Conservation (phyloP, 257 asterid genomes). For the Forsythia suspensa region DNA sequence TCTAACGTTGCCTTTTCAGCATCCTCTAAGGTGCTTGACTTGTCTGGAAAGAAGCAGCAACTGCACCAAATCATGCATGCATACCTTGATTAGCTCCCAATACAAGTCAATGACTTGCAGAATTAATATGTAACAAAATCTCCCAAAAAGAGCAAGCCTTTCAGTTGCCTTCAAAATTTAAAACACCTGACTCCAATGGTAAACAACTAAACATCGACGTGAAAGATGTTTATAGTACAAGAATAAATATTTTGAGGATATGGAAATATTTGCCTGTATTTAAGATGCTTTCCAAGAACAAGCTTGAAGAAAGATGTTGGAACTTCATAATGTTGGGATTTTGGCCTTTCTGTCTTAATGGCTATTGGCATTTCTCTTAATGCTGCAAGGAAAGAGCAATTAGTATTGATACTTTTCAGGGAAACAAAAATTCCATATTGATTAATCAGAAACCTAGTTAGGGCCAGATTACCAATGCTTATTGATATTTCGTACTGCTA, state of each 20-base stretch:
- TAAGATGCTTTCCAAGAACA: slow-evolving; percentile 83
- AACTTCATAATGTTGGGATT: slow-evolving; percentile 83
- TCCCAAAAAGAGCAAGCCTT: background rate
- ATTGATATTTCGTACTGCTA: background rate
- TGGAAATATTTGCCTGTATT: slow-evolving; percentile 60
- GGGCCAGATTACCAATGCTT: background rate
- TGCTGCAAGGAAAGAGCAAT: slow-evolving; percentile 48
- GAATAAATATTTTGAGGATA: background rate
- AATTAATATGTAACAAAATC: background rate
- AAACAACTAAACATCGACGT: background rate
- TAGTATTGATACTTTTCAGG: background rate
- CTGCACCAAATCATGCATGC: slow-evolving; percentile 40
- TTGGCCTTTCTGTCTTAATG: slow-evolving; percentile 70
- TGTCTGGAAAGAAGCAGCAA: slow-evolving; percentile 65
- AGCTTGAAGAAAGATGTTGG: slow-evolving; percentile 93
- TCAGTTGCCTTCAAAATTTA: background rate
- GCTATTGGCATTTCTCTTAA: slow-evolving; percentile 89
- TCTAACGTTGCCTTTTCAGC: slow-evolving; percentile 91
- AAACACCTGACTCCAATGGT: background rate
- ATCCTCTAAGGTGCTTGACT: slow-evolving; percentile 75
- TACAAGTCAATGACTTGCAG: background rate
- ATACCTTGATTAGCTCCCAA: slow-evolving; percentile 12
- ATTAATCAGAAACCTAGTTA: background rate
- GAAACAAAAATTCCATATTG: background rate
- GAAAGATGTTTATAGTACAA: background rate